Conservation (phyloP, 768 basidiomycete genomes). For the Mycena leptocephala region DNA sequence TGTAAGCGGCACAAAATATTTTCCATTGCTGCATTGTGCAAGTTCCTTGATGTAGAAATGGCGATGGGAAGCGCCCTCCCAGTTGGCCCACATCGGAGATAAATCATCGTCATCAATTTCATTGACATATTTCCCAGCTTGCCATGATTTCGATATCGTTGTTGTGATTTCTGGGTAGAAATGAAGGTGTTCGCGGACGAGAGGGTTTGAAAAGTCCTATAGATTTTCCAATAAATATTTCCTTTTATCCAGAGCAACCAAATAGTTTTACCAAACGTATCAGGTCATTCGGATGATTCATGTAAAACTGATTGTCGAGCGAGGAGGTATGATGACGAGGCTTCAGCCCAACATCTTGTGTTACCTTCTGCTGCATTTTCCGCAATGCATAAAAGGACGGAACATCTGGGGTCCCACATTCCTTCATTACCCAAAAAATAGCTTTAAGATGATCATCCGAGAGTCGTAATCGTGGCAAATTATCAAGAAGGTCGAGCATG, state of each 20-base stretch:
- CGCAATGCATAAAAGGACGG: constrained; percentile 46
- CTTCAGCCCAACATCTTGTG: constrained; percentile 21
- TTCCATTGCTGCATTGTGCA: too few relatives aligned
- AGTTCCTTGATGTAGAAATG: too few relatives aligned
- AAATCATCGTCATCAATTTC: constrained; percentile 13
- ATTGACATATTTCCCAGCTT: constrained; percentile 4
- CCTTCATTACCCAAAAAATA: constrained; percentile 51
- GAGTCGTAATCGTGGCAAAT: constrained; percentile 48
- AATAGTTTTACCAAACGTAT: constrained; percentile 29
- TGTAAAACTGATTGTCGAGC: constrained; percentile 47
- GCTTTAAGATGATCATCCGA: constrained; percentile 50
- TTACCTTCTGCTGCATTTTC: constrained; percentile 40
- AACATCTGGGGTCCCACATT: constrained; percentile 45
- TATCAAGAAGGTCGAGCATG: constrained; percentile 51
- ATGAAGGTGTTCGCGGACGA: constrained; percentile 15
- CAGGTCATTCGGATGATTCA: constrained; percentile 39
- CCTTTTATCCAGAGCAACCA: not conserved
- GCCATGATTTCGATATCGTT: constrained; percentile 22
- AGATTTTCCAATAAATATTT: too few relatives aligned
- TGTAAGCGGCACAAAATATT: too few relatives aligned
- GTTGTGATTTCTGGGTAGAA: constrained; percentile 40
- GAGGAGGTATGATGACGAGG: constrained; percentile 39
- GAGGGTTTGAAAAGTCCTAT: constrained; percentile 43
- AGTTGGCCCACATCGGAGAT: constrained; percentile 25
- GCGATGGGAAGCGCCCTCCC: not conserved